Evolutionary conservation across 2,329 filamentous ascomycete genomes (phyloP), one percentile per base, ranked within the genome.

Genomic region (Aspergillus fumigatiaffinis): DNA sequence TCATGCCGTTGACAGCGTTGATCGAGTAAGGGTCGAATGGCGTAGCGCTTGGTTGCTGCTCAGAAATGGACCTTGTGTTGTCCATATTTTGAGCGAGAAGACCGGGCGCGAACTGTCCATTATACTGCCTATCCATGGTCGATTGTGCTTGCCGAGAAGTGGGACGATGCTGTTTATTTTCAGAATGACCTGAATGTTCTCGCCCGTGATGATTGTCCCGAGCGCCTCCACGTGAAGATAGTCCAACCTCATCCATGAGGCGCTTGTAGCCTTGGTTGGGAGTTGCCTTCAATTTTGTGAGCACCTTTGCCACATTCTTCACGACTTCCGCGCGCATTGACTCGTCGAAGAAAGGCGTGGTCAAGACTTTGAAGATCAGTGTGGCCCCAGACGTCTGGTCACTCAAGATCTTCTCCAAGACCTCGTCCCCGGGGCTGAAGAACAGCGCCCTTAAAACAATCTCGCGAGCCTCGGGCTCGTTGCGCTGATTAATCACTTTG

Each of bases 401-500:
- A 60, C 86, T 89, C 35, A 99, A 80, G 59, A 99, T 97, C 55
- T 91, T 90, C 72, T 96, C 92, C 44, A 99, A 78, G 1, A 90
- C 86, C 65, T 92, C 87, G 67, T 97, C 91, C 60, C 93, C 90
- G 2, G 87, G 84, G 8, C 90, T 92, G 76, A 96, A 96, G 82
- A 99, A 97, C 35, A 99, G 80, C 2, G 93, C 92, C 72, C 91
- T 89, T 44, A 97, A 81, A 42, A 99, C 91, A 50, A 85, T 89
- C 69, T 99, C 93, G 12, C 94, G 86, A 3, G 94, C 94, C 60
- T 97, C 93, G 0, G 90, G 83, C 76, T 99, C 94, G 35, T 92
- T 90, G 71, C 96, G 92, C 75, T 99, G 94, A 73, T 99, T 99
- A 75, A 99, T 96, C 52, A 97, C 92, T 79, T 99, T 99, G 57